Evolutionary conservation across 2,329 filamentous ascomycete genomes (phyloP).

Genomic region (Trichoderma sp.): DNA sequence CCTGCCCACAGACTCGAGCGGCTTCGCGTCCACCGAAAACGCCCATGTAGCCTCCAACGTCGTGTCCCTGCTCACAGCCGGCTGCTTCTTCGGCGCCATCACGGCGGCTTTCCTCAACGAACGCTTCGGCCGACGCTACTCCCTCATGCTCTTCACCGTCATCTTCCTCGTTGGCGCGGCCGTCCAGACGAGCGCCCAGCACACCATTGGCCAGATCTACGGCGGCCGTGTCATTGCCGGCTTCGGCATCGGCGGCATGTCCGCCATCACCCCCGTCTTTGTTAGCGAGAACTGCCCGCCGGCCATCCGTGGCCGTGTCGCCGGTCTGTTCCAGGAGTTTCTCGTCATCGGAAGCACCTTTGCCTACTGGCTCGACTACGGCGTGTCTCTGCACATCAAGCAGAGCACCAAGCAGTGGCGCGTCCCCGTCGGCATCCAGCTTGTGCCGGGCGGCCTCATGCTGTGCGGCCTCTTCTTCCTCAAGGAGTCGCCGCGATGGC

Average conservation of each 20-base stretch:
- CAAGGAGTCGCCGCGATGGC: conserved; percentile 67
- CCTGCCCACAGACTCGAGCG: conserved; percentile 20
- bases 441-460: conserved; percentile 64
- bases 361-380: conserved; percentile 48
- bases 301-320: conserved; percentile 25
- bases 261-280: conserved; percentile 27
- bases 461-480: conserved; percentile 59
- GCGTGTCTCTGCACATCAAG: conserved; percentile 51
- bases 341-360: conserved; percentile 25
- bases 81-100: conserved; percentile 27
- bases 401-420: conserved; percentile 57
- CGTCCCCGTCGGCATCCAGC: conserved; percentile 64
- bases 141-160: conserved; percentile 24
- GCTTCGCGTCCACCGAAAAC: conserved; percentile 21
- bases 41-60: conserved; percentile 24
- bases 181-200: conserved; percentile 23
- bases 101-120: conserved; percentile 25
- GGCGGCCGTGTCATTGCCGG: conserved; percentile 27
- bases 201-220: conserved; percentile 26
- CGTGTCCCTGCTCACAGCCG: conserved; percentile 25
- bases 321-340: conserved; percentile 27
- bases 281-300: conserved; percentile 25
- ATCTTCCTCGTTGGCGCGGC: conserved; percentile 25
- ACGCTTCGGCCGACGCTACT: conserved; percentile 24
- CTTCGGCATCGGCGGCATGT: conserved; percentile 29